Evolutionary conservation across 2,329 filamentous ascomycete genomes (phyloP).

Genomic region (Fusarium nelsonii): DNA sequence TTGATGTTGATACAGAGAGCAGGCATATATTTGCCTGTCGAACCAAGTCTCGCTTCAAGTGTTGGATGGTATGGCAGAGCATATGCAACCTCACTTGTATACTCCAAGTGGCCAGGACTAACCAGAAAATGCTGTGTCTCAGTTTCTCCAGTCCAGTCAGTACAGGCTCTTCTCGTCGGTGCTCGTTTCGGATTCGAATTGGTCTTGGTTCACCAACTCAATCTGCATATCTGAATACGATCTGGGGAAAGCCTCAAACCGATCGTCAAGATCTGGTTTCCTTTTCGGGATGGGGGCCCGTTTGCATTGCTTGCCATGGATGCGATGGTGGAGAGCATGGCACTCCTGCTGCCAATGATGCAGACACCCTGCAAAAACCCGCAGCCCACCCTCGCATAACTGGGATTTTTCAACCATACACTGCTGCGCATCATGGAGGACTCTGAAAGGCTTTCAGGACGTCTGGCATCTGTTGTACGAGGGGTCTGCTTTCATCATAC

Average conservation of each 20-base stretch:
- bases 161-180: constrained; percentile 13
- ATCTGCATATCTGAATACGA: constrained; percentile 26
- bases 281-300: constrained; percentile 17
- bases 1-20: constrained; percentile 2
- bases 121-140: constrained; percentile 16
- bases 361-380: constrained; percentile 30
- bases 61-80: constrained; percentile 18
- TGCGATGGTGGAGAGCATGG: constrained; percentile 26
- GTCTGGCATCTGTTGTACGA: constrained; percentile 46
- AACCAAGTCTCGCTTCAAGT: constrained; percentile 32
- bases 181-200: constrained; percentile 22
- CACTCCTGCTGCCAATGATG: constrained; percentile 27
- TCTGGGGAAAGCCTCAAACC: constrained; percentile 35
- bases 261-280: constrained; percentile 35
- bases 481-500: constrained; percentile 25
- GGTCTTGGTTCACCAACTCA: constrained; percentile 18
- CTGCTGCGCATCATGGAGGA: constrained; percentile 10
- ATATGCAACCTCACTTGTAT: constrained; percentile 11
- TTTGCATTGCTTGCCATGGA: constrained; percentile 23
- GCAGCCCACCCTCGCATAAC: constrained; percentile 29
- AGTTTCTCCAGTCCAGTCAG: constrained; percentile 1
- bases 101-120: constrained; percentile 4
- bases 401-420: constrained; percentile 28
- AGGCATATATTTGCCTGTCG: constrained; percentile 18
- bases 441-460: constrained; percentile 29